Percentiles rank a stretch among this genome's conserved stretches.
phyloP scores from a whole-genome alignment of 805 yeast genomes.

The Pichia phayaonensis region DNA sequence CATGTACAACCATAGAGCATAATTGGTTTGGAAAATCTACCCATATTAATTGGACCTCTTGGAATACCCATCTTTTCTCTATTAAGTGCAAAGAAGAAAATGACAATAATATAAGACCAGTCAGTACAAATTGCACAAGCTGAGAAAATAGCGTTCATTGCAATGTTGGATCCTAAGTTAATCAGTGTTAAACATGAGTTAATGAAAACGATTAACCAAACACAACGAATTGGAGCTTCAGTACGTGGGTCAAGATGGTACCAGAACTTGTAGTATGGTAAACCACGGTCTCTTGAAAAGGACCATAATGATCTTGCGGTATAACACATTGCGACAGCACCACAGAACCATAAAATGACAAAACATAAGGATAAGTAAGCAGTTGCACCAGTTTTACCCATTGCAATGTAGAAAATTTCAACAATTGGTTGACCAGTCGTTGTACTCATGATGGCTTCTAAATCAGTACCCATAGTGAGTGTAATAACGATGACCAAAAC shows the following conservation, averaged over 20 bases:
- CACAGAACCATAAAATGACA: conserved; percentile 45
- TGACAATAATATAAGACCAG: conserved; percentile 43
- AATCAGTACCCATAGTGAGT: conserved; percentile 36
- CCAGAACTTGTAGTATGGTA: conserved; percentile 40
- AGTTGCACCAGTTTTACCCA: conserved; percentile 47
- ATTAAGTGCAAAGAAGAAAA: conserved; percentile 33
- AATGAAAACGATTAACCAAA: conserved; percentile 34
- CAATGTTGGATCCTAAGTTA: conserved; percentile 34
- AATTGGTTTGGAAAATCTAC: conserved; percentile 31
- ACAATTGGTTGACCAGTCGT: conserved; percentile 44
- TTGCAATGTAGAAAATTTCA: conserved; percentile 41
- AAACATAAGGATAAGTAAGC: conserved; percentile 43
- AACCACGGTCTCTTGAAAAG: conserved; percentile 48
- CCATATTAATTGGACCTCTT: conserved; percentile 42
- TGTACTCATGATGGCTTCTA: conserved; percentile 27
- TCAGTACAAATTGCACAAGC: conserved; percentile 43
- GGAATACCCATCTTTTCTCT: conserved; percentile 36
- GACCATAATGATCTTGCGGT: conserved; percentile 49
- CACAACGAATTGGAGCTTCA: conserved; percentile 37
- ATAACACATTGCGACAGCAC: conserved; percentile 43
- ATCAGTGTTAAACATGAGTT: conserved; percentile 39
- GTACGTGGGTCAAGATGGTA: conserved; percentile 33
- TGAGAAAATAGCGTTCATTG: conserved; percentile 48
- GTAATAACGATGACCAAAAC: conserved; percentile 39
- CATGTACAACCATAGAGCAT: conserved; percentile 36